Conservation (phyloP, 371 early-diverging fungal species). For the Mucor mucedo region DNA sequence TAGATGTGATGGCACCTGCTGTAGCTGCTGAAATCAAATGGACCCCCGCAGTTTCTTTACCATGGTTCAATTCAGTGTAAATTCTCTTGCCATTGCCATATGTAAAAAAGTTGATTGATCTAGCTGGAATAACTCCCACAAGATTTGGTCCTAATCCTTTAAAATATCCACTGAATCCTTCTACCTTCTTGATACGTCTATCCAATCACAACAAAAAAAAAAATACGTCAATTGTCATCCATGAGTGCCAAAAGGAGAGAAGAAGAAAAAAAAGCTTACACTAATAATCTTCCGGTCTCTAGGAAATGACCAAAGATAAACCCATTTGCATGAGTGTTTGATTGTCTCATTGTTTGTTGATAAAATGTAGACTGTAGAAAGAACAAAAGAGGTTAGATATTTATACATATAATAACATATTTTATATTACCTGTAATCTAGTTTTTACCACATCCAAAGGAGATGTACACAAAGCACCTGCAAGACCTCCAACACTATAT, state of each 20-base stretch:
- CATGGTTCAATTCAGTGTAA: constrained; percentile 77
- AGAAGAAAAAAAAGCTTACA: constrained; percentile 45
- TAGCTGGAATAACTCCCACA: constrained; percentile 92
- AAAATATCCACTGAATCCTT: constrained; percentile 89
- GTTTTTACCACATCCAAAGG: constrained; percentile 94
- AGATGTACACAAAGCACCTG: constrained; percentile 86
- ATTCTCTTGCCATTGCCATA: constrained; percentile 89
- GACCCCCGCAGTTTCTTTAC: constrained; percentile 77
- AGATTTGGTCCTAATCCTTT: constrained; percentile 94
- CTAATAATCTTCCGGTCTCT: constrained; percentile 56
- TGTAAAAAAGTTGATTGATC: constrained; percentile 82
- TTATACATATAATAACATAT: not conserved
- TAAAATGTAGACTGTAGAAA: constrained; percentile 33
- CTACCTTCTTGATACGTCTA: constrained; percentile 74
- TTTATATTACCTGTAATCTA: constrained; percentile 71
- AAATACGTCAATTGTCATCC: no score
- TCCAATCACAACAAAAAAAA: not conserved
- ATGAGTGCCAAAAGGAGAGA: not conserved
- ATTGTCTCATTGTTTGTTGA: constrained; percentile 30
- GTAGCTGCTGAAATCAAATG: constrained; percentile 85
- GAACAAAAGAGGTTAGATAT: not conserved
- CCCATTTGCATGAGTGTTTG: constrained; percentile 11
- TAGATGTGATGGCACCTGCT: constrained; percentile 85
- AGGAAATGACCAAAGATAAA: constrained; percentile 53
- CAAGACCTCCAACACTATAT: constrained; percentile 65